Base-by-base conservation (phyloP, 768 basidiomycete genomes). In the Suillus weaverae region DNA sequence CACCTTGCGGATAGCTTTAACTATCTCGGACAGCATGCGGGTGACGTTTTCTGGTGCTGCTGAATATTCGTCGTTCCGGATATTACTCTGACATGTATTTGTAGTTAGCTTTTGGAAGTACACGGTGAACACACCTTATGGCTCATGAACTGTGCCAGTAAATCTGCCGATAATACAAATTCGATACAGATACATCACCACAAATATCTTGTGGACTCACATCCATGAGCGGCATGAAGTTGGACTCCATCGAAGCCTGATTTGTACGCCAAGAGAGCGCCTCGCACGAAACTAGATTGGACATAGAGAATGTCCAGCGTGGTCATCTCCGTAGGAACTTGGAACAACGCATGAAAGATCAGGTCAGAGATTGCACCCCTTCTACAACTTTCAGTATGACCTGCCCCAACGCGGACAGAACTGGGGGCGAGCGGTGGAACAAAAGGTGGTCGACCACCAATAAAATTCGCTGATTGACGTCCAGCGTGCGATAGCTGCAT, bases 241-340 rank as follows among this genome's bases (percentile, higher is more conserved):
- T 97, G 86, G 4, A 97, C 78, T 0, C 96, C 95, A 67, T 97
- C 92, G 73, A 95, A 96, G 0, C 92, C 93, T 46, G 89, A 78
- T 61, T 83, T 73, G 20, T 81, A 74, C 10, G 92, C 93, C 38
- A 91, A 69, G 48, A 76, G 70, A 0, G 94, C 92, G 6, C 89
- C 92, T 46, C 78, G 77, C 3, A 90, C 83, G 70, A 97, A 98
- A 9, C 76, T 78, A 1, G 80, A 77, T 0, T 93, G 82, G 7
- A 88, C 83, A 11, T 80, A 68, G 30, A 86, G 79, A 62, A 97
- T 87, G 50, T 95, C 92, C 0, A 68, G 62, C 3, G 77, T 41
- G 0, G 81, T 76, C 89, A 93, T 89, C 56, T 78, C 81, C 18
- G 71, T 78, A 1, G 91, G 95, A 18, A 77, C 83, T 70, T 85